Evolutionary conservation across 495 filamentous ascomycete genomes (phyloP).

Genomic region (Aspergillus affinis): DNA sequence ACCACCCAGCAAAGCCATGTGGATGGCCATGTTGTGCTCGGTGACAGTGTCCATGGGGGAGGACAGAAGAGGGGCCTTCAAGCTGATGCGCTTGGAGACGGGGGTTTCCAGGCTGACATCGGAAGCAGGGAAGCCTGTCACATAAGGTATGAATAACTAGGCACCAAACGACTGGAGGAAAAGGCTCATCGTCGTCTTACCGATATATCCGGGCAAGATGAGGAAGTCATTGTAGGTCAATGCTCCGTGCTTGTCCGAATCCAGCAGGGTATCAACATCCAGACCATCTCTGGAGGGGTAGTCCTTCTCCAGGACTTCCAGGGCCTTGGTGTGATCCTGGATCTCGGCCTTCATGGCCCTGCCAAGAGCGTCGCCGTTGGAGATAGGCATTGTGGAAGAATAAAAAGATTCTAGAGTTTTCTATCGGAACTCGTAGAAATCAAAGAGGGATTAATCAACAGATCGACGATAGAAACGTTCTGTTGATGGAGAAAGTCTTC

Average conservation of each 20-base stretch:
- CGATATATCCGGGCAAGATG: constrained; percentile 64
- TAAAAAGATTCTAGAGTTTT: constrained; percentile 26
- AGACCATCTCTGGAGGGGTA: constrained; percentile 81
- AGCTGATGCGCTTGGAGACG: constrained; percentile 86
- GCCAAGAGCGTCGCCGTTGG: constrained; percentile 59
- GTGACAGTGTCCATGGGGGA: constrained; percentile 99
- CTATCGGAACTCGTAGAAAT: constrained; percentile 24
- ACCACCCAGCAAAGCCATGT: constrained; percentile 96
- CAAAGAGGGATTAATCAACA: constrained; percentile 41
- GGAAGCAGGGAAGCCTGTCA: constrained; percentile 79
- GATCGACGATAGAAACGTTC: constrained; percentile 43
- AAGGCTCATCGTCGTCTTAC: constrained; percentile 37
- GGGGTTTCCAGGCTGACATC: constrained; percentile 86
- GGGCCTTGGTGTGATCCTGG: constrained; percentile 62
- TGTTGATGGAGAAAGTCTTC: constrained; percentile 54
- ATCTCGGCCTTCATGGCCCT: constrained; percentile 47
- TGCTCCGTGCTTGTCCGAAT: constrained; percentile 84
- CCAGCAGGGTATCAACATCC: constrained; percentile 74
- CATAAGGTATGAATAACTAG: constrained; percentile 52
- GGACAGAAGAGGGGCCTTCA: constrained; percentile 94
- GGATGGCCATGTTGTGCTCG: constrained; percentile 98
- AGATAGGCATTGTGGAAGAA: constrained; percentile 62
- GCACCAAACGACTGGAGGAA: constrained; percentile 23
- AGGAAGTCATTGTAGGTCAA: constrained; percentile 84
- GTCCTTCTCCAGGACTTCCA: constrained; percentile 71